Percentiles rank a stretch among this genome's conserved stretches.
Conservation (phyloP, 2,329 filamentous ascomycete species). For the Ambrosiella xylebori region DNA sequence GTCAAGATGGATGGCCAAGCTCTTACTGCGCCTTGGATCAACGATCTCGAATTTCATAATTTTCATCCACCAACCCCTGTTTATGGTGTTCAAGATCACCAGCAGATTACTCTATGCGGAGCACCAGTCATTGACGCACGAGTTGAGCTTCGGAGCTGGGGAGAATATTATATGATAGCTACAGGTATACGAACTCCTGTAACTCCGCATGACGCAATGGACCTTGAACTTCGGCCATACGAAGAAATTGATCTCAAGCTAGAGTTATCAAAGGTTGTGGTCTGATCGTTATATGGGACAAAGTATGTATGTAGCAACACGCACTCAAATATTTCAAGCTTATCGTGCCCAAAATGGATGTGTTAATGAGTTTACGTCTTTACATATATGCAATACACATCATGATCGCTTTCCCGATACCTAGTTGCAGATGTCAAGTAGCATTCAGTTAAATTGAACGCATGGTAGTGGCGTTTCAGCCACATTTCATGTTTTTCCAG, state of each 20-base stretch:
- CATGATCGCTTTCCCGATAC: too few relatives aligned
- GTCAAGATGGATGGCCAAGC: conserved; percentile 73
- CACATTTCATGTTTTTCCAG: not conserved
- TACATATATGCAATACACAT: too few relatives aligned
- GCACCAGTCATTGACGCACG: conserved; percentile 2
- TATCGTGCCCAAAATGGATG: not conserved
- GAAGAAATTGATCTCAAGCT: conserved; percentile 1
- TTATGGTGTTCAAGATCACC: conserved; percentile 3
- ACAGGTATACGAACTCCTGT: conserved; percentile 10
- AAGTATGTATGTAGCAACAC: not conserved
- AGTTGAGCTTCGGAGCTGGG: conserved; percentile 10
- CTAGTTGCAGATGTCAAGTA: not conserved
- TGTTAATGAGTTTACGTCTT: not conserved
- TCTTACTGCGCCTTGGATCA: conserved; percentile 55
- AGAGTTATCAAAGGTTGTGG: not conserved
- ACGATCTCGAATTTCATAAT: conserved; percentile 48
- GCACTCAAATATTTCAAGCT: not conserved
- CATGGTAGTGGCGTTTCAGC: conserved; percentile 1
- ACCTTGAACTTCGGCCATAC: conserved; percentile 5
- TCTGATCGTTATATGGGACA: not conserved
- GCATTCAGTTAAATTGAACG: conserved; percentile 4
- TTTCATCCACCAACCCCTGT: conserved; percentile 37
- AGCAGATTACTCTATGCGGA: conserved; percentile 4
- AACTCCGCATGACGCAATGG: not conserved
- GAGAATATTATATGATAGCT: conserved; percentile 7